Percentiles rank a stretch among this genome's conserved stretches.
These are phyloP conservation scores for Paspalum vaginatum DNA, from an alignment of 176 grass and related monocot species.

Conservation along the genomic window DNA sequence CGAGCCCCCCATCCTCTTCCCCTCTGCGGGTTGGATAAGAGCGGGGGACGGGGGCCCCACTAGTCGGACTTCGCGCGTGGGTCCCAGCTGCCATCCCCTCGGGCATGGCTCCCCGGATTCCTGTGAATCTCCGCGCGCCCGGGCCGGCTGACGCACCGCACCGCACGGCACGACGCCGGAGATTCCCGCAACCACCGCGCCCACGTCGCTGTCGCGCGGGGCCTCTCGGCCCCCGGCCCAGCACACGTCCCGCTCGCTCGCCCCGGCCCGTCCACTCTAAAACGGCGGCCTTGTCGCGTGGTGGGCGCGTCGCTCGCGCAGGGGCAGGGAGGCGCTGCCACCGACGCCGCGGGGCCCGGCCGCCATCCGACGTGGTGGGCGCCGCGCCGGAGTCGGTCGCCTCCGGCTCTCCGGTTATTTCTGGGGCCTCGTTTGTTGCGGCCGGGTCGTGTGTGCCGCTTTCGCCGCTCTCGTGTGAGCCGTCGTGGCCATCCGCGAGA, in stretches of 20 bases:
- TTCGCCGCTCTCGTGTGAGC: not conserved
- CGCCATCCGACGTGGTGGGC: not conserved
- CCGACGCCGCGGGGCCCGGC: slow-evolving; percentile 8
- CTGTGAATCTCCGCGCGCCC: slow-evolving; percentile 45
- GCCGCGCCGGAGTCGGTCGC: not conserved
- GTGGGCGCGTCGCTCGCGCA: not conserved
- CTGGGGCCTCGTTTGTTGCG: not conserved
- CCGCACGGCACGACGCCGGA: slow-evolving; percentile 30
- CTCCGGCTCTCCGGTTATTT: not conserved
- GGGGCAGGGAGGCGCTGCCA: not conserved
- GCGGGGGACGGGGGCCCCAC: not conserved
- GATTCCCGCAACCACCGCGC: slow-evolving; percentile 29
- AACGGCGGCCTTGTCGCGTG: slow-evolving; percentile 1
- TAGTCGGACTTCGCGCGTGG: fast-evolving
- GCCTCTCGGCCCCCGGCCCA: not conserved
- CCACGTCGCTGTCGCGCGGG: slow-evolving; percentile 1
- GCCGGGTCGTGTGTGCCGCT: not conserved
- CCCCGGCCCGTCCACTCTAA: not conserved
- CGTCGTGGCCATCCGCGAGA: not conserved
- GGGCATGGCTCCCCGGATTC: not conserved
- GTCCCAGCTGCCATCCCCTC: slow-evolving; percentile 3
- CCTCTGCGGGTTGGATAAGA: slow-evolving; percentile 22
- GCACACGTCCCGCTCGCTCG: not conserved
- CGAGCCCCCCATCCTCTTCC: too few relatives aligned
- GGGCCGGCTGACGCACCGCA: not conserved